phyloP scores from a whole-genome alignment of 2,329 filamentous ascomycete genomes.

The Madurella mycetomatis region DNA sequence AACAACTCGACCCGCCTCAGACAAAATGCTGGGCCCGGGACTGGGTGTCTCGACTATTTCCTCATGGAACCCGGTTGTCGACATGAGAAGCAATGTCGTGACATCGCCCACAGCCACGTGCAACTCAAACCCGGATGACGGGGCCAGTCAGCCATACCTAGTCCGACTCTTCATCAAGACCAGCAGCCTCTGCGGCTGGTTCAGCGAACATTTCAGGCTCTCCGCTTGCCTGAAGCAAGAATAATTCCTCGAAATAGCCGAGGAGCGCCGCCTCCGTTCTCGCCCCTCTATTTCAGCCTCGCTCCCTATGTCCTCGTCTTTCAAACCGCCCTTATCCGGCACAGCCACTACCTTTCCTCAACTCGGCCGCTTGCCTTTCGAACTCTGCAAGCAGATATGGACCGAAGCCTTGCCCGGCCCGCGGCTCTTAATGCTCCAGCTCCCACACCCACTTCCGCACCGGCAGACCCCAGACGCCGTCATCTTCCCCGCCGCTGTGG shows the following conservation, averaged over 20 bases:
- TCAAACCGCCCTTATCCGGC: neutral
- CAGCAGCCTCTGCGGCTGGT: constrained; percentile 13
- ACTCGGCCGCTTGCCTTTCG: constrained; percentile 9
- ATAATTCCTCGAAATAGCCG: constrained; percentile 5
- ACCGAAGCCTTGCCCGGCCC: constrained; percentile 6
- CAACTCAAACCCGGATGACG: neutral
- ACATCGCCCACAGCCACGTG: neutral
- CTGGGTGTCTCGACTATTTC: constrained; percentile 8
- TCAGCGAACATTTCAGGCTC: constrained; percentile 5
- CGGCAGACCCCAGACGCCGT: neutral
- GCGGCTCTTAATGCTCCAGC: constrained; percentile 11
- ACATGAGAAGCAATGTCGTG: neutral
- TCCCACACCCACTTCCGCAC: neutral
- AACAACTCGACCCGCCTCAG: neutral
- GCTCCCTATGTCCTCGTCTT: neutral
- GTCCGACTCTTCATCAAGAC: constrained; percentile 11
- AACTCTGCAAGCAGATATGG: constrained; percentile 17
- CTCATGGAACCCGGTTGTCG: constrained; percentile 4
- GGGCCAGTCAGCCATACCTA: constrained; percentile 1
- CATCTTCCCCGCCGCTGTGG: neutral
- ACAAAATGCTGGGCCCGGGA: constrained; percentile 3
- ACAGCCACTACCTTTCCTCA: constrained; percentile 9
- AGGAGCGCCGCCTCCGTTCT: constrained; percentile 8
- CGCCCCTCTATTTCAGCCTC: too few relatives aligned
- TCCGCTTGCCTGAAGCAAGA: constrained; percentile 11